These are phyloP conservation scores for Ganoderma leucocontextum DNA, from an alignment of 1,284 basidiomycete species.

Conservation along the genomic window DNA sequence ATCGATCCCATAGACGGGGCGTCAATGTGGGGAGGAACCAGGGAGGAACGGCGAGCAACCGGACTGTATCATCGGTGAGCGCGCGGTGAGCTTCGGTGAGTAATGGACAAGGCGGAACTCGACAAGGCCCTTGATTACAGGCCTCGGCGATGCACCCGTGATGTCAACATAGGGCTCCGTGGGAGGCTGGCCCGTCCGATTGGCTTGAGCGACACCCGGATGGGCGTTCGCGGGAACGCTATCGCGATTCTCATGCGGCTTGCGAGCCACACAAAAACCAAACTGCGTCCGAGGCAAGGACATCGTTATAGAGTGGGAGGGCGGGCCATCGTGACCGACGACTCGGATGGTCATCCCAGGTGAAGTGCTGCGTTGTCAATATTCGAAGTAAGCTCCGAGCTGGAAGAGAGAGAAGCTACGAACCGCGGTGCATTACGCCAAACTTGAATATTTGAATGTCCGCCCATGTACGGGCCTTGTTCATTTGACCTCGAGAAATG, in stretches of 20 bases:
- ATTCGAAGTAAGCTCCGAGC: background rate
- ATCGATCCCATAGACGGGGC: conserved; percentile 30
- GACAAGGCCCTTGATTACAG: background rate
- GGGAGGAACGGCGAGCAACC: conserved; percentile 19
- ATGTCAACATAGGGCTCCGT: conserved; percentile 5
- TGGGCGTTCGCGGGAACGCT: conserved; percentile 10
- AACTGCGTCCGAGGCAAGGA: background rate
- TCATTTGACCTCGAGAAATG: background rate
- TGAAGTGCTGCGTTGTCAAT: background rate
- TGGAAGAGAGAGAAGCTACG: background rate
- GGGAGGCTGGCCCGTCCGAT: conserved; percentile 6
- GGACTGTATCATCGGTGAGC: conserved; percentile 4
- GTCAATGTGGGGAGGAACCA: conserved; percentile 14
- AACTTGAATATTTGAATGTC: background rate
- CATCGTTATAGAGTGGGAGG: background rate
- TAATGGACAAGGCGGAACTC: conserved; percentile 7
- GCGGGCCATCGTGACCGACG: background rate
- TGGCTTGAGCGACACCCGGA: background rate
- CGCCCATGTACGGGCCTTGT: background rate
- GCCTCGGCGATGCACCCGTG: conserved; percentile 9
- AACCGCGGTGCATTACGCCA: background rate
- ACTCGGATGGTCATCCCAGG: background rate
- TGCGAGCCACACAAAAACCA: background rate
- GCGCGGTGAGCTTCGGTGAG: conserved; percentile 13
- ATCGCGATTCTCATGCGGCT: background rate